Conservation (phyloP, 1,284 basidiomycete species). For the Apiotrichum brassicae region DNA sequence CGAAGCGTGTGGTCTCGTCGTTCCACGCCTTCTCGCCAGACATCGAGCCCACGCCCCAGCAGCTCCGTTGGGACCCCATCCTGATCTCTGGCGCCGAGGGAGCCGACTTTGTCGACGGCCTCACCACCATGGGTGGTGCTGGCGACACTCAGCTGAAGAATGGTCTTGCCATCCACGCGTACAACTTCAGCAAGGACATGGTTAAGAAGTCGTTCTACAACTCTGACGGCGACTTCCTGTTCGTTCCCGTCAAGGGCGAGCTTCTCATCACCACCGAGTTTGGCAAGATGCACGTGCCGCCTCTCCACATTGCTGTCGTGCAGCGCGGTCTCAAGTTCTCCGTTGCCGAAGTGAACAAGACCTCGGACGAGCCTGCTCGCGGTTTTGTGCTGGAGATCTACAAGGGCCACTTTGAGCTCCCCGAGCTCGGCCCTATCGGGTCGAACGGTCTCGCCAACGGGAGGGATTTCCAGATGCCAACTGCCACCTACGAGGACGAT, state of each 20-base stretch:
- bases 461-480: constrained; percentile 59
- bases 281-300: constrained; percentile 60
- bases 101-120: constrained; percentile 58
- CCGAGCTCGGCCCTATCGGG: constrained; percentile 62
- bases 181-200: constrained; percentile 60
- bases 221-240: constrained; percentile 62
- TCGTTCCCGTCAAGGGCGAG: constrained; percentile 60
- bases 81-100: constrained; percentile 40
- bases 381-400: constrained; percentile 58
- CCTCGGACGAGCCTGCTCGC: constrained; percentile 13
- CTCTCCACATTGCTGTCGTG: constrained; percentile 59
- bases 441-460: constrained; percentile 58
- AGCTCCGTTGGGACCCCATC: constrained; percentile 60
- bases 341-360: constrained; percentile 37
- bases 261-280: constrained; percentile 65
- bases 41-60: constrained; percentile 51
- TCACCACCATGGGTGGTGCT: constrained; percentile 61
- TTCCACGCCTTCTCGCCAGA: constrained; percentile 5
- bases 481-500: constrained; percentile 55
- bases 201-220: constrained; percentile 60
- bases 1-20: constrained; percentile 5
- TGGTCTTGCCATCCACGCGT: constrained; percentile 60
- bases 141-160: constrained; percentile 59
- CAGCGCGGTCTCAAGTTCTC: constrained; percentile 63
- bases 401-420: constrained; percentile 59